Percentiles rank a stretch among this genome's conserved stretches.
These are phyloP conservation scores for Murraya paniculata DNA, from an alignment of 345 rosid genomes.

Conservation along the genomic window DNA sequence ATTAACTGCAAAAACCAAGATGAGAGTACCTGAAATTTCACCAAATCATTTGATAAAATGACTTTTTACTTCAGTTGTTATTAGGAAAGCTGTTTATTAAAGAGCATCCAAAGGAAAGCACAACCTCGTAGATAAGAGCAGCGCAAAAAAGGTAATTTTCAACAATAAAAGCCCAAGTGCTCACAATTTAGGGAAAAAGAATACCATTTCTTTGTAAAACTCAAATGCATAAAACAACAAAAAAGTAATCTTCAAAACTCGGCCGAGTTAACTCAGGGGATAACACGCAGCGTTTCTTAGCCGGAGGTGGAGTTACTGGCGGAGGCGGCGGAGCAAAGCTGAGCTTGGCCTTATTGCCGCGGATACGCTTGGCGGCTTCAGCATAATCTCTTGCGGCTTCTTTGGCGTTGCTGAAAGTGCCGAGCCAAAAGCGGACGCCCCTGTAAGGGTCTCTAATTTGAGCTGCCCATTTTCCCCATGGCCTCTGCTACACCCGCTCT, in stretches of 20 bases:
- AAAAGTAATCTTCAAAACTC: too few relatives aligned
- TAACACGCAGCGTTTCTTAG: too few relatives aligned
- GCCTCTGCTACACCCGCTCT: constrained; percentile 71
- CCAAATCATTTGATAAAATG: not conserved
- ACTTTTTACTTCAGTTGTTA: not conserved
- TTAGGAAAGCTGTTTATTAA: not conserved
- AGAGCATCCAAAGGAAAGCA: not conserved
- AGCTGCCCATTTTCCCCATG: constrained; percentile 98
- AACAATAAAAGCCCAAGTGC: not conserved
- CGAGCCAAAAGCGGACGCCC: constrained; percentile 90
- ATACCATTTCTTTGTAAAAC: too few relatives aligned
- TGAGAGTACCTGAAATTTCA: not conserved
- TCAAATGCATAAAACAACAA: too few relatives aligned
- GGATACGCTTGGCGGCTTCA: too few relatives aligned
- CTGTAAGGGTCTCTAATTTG: constrained; percentile 82
- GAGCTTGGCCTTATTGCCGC: too few relatives aligned
- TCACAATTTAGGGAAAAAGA: not conserved
- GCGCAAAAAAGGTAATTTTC: not conserved
- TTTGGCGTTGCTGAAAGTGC: constrained; percentile 77
- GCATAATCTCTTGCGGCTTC: too few relatives aligned
- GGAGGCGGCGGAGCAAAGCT: too few relatives aligned
- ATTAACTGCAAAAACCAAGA: not conserved
- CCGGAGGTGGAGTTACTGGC: too few relatives aligned
- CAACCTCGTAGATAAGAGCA: not conserved
- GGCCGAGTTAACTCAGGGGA: too few relatives aligned